phyloP scores from a whole-genome alignment of 495 filamentous ascomycete species.

The Penicillium lividum region DNA sequence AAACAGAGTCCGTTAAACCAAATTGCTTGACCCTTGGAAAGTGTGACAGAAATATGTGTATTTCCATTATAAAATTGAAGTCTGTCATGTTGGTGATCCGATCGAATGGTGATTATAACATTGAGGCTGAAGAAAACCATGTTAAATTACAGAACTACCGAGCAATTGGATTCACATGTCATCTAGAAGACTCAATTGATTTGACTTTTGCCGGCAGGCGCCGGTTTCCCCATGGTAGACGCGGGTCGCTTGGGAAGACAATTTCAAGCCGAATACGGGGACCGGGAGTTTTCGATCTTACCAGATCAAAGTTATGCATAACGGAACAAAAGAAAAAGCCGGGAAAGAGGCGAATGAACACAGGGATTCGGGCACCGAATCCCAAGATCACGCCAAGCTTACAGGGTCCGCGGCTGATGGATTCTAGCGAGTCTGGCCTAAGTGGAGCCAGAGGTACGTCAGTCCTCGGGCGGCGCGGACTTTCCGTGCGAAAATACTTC shows the following conservation, averaged over 20 bases:
- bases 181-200: conserved; percentile 22
- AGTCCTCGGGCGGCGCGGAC: conserved; percentile 15
- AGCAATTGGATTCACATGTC: conserved; percentile 15
- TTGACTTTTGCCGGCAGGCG: conserved; percentile 21
- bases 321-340: conserved; percentile 1
- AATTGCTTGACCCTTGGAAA: not conserved
- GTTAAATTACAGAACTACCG: too few relatives aligned
- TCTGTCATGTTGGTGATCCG: conserved; percentile 5
- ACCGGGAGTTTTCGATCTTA: not conserved
- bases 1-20: not conserved
- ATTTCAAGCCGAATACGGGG: not conserved
- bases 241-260: not conserved
- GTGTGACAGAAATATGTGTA: too few relatives aligned
- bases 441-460: conserved; percentile 17
- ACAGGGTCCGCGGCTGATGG: conserved; percentile 28
- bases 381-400: not conserved
- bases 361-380: not conserved
- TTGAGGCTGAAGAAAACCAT: conserved; percentile 2
- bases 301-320: not conserved
- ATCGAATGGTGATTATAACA: not conserved
- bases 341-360: not conserved
- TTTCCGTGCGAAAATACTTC: conserved; percentile 8
- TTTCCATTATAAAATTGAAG: not conserved
- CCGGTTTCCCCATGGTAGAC: conserved; percentile 13
- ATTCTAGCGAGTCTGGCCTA: conserved; percentile 2